Evolutionary conservation across 2,329 filamentous ascomycete genomes (phyloP).

Genomic region (Xylaria arbuscula): DNA sequence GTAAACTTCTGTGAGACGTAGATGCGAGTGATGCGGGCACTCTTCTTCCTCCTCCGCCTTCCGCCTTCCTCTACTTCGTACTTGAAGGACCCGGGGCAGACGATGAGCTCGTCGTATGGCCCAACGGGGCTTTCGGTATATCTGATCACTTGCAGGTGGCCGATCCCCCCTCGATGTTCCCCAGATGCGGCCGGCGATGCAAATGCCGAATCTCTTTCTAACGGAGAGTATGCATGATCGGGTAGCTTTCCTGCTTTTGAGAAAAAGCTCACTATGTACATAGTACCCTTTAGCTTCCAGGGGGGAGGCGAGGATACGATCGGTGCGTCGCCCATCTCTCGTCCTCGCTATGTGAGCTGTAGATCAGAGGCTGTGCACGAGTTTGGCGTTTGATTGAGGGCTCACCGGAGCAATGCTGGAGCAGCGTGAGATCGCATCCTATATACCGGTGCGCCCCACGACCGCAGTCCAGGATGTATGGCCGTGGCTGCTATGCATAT

Average conservation of each 20-base stretch:
- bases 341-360: background rate
- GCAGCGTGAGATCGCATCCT: background rate
- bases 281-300: slow-evolving; percentile 59
- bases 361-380: background rate
- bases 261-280: slow-evolving; percentile 59
- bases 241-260: slow-evolving; percentile 52
- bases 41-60: slow-evolving; percentile 51
- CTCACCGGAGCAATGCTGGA: background rate
- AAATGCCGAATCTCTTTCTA: slow-evolving; percentile 58
- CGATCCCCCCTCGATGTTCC: slow-evolving; percentile 57
- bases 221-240: slow-evolving; percentile 57
- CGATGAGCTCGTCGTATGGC: slow-evolving; percentile 64
- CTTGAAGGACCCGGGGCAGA: slow-evolving; percentile 60
- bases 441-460: background rate
- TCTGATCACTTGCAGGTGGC: slow-evolving; percentile 62
- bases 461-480: background rate
- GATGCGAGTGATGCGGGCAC: slow-evolving; percentile 61
- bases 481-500: no score
- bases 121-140: slow-evolving; percentile 64
- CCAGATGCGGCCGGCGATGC: slow-evolving; percentile 50
- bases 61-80: slow-evolving; percentile 52
- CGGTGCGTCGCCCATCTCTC: slow-evolving; percentile 34
- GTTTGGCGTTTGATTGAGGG: background rate
- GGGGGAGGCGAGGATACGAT: slow-evolving; percentile 50
- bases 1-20: slow-evolving; percentile 65